phyloP scores from a whole-genome alignment of 805 yeast genomes.

The Wickerhamomyces mucosus region DNA sequence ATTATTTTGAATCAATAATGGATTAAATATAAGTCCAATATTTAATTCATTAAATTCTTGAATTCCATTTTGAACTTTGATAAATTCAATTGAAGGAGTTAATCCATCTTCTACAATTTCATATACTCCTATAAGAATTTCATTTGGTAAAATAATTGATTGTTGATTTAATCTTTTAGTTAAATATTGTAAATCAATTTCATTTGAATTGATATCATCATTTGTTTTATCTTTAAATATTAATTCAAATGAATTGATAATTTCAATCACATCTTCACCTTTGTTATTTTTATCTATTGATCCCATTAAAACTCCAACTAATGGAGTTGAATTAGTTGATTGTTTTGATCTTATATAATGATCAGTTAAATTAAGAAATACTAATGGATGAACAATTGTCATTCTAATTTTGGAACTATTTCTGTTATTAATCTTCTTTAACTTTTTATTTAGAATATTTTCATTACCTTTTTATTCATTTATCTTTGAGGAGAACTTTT shows the following conservation, averaged over 20 bases:
- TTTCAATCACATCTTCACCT: neutral
- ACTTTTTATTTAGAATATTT: no score
- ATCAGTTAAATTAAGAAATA: slow-evolving; percentile 2
- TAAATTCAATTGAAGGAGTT: neutral
- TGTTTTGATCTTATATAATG: neutral
- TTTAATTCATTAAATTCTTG: no score
- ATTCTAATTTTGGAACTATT: neutral
- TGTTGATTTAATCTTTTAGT: slow-evolving; percentile 1
- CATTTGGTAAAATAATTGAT: slow-evolving; percentile 1
- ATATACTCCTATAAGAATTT: slow-evolving; percentile 2
- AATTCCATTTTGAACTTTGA: neutral
- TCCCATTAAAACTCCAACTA: slow-evolving; percentile 1
- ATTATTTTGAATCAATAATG: neutral
- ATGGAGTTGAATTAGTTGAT: neutral
- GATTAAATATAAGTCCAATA: neutral
- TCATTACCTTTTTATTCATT: no score
- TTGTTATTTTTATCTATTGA: neutral
- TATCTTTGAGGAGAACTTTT: no score
- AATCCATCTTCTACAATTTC: neutral
- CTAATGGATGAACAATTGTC: slow-evolving; percentile 2
- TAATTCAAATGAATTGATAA: neutral
- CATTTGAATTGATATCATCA: neutral
- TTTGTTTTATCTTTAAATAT: neutral
- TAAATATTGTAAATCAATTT: slow-evolving; percentile 1
- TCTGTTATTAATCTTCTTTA: no score